These are phyloP conservation scores for Xerocomus brunneocitrinus DNA, from an alignment of 768 basidiomycete species.

Conservation along the genomic window DNA sequence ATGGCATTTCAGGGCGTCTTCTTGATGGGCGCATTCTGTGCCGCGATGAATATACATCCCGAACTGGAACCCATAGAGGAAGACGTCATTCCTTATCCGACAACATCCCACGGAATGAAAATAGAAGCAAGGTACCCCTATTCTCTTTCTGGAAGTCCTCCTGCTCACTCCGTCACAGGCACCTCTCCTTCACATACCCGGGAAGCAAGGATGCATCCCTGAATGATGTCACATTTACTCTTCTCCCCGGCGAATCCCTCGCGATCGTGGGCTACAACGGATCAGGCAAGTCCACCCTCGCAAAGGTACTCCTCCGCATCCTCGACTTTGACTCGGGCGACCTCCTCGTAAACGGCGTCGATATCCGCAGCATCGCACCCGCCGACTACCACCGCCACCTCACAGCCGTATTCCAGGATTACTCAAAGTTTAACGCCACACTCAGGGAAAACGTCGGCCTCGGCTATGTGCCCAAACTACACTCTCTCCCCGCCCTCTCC, in stretches of 20 bases:
- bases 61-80: slow-evolving; percentile 59
- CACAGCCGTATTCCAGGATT: slow-evolving; percentile 83
- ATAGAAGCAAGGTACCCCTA: slow-evolving; percentile 61
- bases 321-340: slow-evolving; percentile 69
- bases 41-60: slow-evolving; percentile 67
- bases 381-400: slow-evolving; percentile 68
- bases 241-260: slow-evolving; percentile 72
- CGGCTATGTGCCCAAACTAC: slow-evolving; percentile 63
- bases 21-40: slow-evolving; percentile 81
- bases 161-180: slow-evolving; percentile 33
- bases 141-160: slow-evolving; percentile 9
- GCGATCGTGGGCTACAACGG: slow-evolving; percentile 87
- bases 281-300: slow-evolving; percentile 85
- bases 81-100: slow-evolving; percentile 45
- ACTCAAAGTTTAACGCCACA: slow-evolving; percentile 74
- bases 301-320: slow-evolving; percentile 75
- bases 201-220: slow-evolving; percentile 65
- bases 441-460: slow-evolving; percentile 85
- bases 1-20: slow-evolving; percentile 86
- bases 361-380: slow-evolving; percentile 62
- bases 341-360: slow-evolving; percentile 64
- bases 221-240: slow-evolving; percentile 60
- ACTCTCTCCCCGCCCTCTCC: slow-evolving; percentile 51
- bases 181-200: slow-evolving; percentile 76
- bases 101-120: slow-evolving; percentile 53